A percentile compares a stretch with the other conserved stretches of the same genome.
These are phyloP conservation scores for Meyerozyma carpophila DNA, from an alignment of 1,139 yeast species.

Conservation along the genomic window DNA sequence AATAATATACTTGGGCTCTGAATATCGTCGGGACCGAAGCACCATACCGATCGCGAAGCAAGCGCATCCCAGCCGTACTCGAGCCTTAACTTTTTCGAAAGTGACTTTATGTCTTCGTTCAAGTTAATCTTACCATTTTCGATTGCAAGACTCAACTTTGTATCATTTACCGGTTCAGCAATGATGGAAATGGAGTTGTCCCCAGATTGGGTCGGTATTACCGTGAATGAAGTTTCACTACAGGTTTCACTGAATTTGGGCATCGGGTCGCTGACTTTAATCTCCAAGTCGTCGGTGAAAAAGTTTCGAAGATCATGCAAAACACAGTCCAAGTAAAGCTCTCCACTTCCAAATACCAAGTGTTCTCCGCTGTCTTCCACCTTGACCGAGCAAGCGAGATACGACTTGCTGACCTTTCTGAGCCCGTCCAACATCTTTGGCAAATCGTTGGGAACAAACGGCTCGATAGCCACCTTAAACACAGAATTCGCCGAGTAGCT, in stretches of 20 bases:
- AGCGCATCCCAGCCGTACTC: conserved; percentile 78
- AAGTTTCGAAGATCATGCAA: conserved; percentile 68
- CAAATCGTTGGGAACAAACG: conserved; percentile 70
- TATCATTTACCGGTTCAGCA: conserved; percentile 67
- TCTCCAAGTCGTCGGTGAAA: conserved; percentile 55
- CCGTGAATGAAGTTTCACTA: conserved; percentile 58
- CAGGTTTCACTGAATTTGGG: conserved; percentile 80
- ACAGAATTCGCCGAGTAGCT: conserved; percentile 52
- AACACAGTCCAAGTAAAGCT: conserved; percentile 78
- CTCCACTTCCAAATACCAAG: conserved; percentile 78
- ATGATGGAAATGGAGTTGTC: conserved; percentile 60
- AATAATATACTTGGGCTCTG: conserved; percentile 55
- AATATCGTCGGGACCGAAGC: conserved; percentile 60
- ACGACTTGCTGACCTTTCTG: conserved; percentile 55
- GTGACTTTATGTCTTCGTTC: conserved; percentile 30
- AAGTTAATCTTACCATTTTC: conserved; percentile 43
- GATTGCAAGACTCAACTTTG: conserved; percentile 50
- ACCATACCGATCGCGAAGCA: conserved; percentile 80
- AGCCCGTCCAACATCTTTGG: conserved; percentile 70
- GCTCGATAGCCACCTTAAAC: conserved; percentile 80
- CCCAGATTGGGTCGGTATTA: conserved; percentile 52
- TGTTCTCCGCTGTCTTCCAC: conserved; percentile 92
- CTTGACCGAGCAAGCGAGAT: conserved; percentile 58
- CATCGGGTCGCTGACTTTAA: conserved; percentile 82
- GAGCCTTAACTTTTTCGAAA: conserved; percentile 52